Evolutionary conservation across 139 green algal genomes (phyloP).

Genomic region (Medakamo hakoo): DNA sequence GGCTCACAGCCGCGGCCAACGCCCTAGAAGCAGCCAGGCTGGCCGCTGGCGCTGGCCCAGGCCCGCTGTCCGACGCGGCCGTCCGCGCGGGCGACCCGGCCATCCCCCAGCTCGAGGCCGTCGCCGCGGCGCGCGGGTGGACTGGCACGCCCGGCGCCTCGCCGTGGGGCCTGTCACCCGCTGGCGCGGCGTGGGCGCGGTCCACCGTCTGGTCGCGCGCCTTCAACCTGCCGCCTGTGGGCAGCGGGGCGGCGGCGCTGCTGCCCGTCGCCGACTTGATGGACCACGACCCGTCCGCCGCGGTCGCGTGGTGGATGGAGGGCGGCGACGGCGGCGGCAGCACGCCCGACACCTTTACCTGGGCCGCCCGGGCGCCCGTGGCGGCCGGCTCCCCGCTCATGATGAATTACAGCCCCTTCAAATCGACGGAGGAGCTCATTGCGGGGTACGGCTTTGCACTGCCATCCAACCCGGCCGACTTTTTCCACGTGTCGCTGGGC

Average conservation of each 20-base stretch:
- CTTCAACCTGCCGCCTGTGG: constrained; percentile 26
- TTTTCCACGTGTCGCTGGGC: constrained; percentile 19
- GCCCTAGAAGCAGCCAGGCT: neutral
- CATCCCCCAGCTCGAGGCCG: too few relatives aligned
- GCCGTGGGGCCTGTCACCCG: constrained; percentile 14
- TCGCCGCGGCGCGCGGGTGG: too few relatives aligned
- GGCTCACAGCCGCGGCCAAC: neutral
- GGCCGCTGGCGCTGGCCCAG: neutral
- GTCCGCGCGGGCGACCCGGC: too few relatives aligned
- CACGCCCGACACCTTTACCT: neutral
- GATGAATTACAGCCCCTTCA: constrained; percentile 33
- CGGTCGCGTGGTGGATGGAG: constrained; percentile 16
- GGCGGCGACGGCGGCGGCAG: constrained; percentile 1
- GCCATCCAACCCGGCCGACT: constrained; percentile 18
- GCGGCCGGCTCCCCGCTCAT: constrained; percentile 12
- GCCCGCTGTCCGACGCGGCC: too few relatives aligned
- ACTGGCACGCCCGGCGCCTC: too few relatives aligned
- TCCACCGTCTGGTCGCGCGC: constrained; percentile 34
- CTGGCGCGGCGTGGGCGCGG: constrained; percentile 23
- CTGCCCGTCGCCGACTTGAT: constrained; percentile 37
- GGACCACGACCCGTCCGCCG: constrained; percentile 18
- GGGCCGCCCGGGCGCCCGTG: neutral
- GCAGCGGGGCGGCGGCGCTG: constrained; percentile 2
- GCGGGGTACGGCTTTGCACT: constrained; percentile 36
- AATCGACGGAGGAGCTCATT: constrained; percentile 39